Base-by-base conservation (phyloP, 2,329 filamentous ascomycete genomes). In the Colletotrichum tanaceti region DNA sequence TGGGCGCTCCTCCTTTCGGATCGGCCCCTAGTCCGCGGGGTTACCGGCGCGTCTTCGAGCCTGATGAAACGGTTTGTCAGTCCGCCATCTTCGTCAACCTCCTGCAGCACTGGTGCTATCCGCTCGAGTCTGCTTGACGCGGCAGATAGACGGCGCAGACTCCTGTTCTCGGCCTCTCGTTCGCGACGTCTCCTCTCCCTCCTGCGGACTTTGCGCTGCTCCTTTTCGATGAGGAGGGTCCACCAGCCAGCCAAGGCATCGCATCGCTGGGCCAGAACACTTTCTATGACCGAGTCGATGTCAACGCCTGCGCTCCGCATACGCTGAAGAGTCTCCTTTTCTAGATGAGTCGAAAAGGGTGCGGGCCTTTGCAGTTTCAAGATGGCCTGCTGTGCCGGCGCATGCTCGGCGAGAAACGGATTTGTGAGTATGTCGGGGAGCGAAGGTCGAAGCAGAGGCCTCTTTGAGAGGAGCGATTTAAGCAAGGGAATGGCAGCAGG, bases 261-360 rank as follows among this genome's bases (percentile, higher is more conserved):
- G 76, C 96, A 98, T 72, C 93, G 88, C 77, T 97, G 93, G 4
- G 94, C 89, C 43, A 97, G 80, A 3, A 99, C 96, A 74, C 96
- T 97, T 77, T 98, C 95, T 71, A 98, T 95, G 9, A 99, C 93
- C 70, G 91, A 87, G 76, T 99, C 96, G 67, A 97, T 96, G 75
- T 98, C 93, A 28, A 98, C 94, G 0, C 96, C 96, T 5, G 96
- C 94, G 72, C 92, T 93, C 68, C 93, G 91, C 94, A 99, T 98
- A 28, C 96, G 89, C 71, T 97, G 90, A 32, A 99, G 79, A 0
- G 94, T 97, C 54, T 97, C 93, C 77, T 96, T 97, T 77, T 99
- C 96, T 38, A 98, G 76, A 1, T 90, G 82, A 0, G 94, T 98
- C 1, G 93, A 89, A 75, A 99, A 99, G 0, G 94, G 92, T 0